phyloP scores from a whole-genome alignment of 306 rosid genomes.

The Ceratonia siliqua region DNA sequence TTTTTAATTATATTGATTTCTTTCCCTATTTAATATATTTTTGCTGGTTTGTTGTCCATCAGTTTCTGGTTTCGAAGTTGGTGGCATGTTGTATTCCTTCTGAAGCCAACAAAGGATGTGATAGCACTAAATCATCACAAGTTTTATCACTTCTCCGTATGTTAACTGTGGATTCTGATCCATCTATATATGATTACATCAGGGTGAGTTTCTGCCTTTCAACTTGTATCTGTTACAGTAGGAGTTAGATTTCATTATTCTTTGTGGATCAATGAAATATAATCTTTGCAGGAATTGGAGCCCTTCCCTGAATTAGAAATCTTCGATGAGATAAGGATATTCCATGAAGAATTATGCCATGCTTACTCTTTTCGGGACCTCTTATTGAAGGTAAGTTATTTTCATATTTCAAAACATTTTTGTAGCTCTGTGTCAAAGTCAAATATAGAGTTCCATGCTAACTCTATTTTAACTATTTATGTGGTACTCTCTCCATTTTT shows the following conservation, averaged over 20 bases:
- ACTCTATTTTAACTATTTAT: slow-evolving; percentile 21
- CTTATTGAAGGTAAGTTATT: slow-evolving; percentile 57
- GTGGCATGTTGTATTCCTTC: slow-evolving; percentile 75
- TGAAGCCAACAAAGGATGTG: slow-evolving; percentile 46
- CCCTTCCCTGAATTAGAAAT: slow-evolving; percentile 75
- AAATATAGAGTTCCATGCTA: neutral
- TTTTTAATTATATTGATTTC: slow-evolving; percentile 7
- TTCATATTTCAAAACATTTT: slow-evolving; percentile 20
- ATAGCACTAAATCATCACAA: slow-evolving; percentile 49
- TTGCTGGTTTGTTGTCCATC: slow-evolving; percentile 30
- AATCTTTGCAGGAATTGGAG: slow-evolving; percentile 69
- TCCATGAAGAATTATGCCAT: slow-evolving; percentile 72
- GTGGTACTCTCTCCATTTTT: slow-evolving; percentile 35
- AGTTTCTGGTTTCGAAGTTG: slow-evolving; percentile 90
- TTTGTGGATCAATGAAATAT: slow-evolving; percentile 29
- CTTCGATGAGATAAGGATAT: slow-evolving; percentile 64
- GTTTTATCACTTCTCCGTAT: slow-evolving; percentile 62
- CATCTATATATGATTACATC: slow-evolving; percentile 72
- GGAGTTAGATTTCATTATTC: slow-evolving; percentile 22
- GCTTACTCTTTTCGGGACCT: slow-evolving; percentile 75
- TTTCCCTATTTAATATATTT: slow-evolving; percentile 26
- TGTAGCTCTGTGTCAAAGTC: neutral
- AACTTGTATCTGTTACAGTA: slow-evolving; percentile 21
- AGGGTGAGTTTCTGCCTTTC: slow-evolving; percentile 57
- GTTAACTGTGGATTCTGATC: slow-evolving; percentile 75